These are phyloP conservation scores for Sarocladium brachiariae DNA, from an alignment of 2,329 filamentous ascomycete genomes.

Conservation along the genomic window DNA sequence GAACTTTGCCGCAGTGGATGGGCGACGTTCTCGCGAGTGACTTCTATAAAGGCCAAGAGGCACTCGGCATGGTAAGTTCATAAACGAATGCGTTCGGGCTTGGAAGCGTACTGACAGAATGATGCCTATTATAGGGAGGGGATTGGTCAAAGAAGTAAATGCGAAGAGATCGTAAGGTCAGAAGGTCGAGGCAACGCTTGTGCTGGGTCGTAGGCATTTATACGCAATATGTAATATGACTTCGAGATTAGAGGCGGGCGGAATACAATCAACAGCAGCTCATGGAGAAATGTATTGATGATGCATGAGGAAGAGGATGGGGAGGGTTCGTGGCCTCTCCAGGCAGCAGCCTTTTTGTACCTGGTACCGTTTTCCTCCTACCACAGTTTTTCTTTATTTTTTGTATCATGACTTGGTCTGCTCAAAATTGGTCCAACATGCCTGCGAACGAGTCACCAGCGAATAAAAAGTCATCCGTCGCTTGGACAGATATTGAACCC, in stretches of 20 bases:
- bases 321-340: too few species aligned
- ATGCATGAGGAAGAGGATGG: too few species aligned
- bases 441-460: not conserved
- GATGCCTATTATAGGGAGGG: not conserved
- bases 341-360: too few species aligned
- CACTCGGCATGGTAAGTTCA: not conserved
- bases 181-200: not conserved
- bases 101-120: not conserved
- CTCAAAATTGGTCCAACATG: conserved; percentile 3
- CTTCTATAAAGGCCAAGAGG: conserved; percentile 1
- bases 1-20: conserved; percentile 1
- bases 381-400: too few species aligned
- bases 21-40: not conserved
- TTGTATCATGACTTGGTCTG: not conserved
- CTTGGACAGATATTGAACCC: not conserved
- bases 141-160: conserved; percentile 1
- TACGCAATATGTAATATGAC: too few species aligned
- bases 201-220: too few species aligned
- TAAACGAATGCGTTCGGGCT: not conserved
- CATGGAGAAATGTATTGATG: too few species aligned
- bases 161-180: too few species aligned
- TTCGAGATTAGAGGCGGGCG: too few species aligned
- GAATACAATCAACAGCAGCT: too few species aligned
- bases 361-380: too few species aligned
- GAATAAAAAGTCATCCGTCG: conserved; percentile 1